Percentiles rank a stretch among this genome's conserved stretches.
These are phyloP conservation scores for Cladosporium sp. DNA, from an alignment of 2,329 filamentous ascomycete species.

Conservation along the genomic window DNA sequence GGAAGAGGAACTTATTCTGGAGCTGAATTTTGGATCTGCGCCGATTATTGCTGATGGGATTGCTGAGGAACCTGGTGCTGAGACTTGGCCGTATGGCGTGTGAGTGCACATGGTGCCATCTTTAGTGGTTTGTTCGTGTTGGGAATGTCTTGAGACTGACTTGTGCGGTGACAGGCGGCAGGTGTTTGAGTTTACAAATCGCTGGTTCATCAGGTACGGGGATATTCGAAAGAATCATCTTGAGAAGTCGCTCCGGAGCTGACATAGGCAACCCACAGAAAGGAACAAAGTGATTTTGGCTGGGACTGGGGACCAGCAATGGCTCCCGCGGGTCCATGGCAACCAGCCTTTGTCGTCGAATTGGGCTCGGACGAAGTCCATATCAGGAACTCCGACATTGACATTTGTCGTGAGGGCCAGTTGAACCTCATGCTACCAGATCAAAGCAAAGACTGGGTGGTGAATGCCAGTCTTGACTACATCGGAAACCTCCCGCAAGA, in stretches of 20 bases:
- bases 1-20: neutral
- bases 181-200: slow-evolving; percentile 54
- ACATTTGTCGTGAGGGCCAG: slow-evolving; percentile 60
- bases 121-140: too few species aligned
- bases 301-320: slow-evolving; percentile 58
- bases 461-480: slow-evolving; percentile 62
- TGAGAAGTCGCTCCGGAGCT: neutral
- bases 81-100: slow-evolving; percentile 53
- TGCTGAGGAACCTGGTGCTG: slow-evolving; percentile 48
- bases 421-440: slow-evolving; percentile 60
- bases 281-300: slow-evolving; percentile 64
- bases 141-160: neutral
- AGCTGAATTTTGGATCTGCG: slow-evolving; percentile 60
- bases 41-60: slow-evolving; percentile 55
- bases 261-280: slow-evolving; percentile 31
- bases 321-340: slow-evolving; percentile 64
- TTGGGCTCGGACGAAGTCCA: slow-evolving; percentile 47
- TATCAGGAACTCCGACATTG: slow-evolving; percentile 56
- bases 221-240: neutral
- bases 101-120: neutral
- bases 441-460: slow-evolving; percentile 58
- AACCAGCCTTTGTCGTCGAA: slow-evolving; percentile 59
- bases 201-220: slow-evolving; percentile 56
- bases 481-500: slow-evolving; percentile 50
- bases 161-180: slow-evolving; percentile 35